Conservation (phyloP, 2,329 filamentous ascomycete genomes). For the Diatrype stigma region DNA sequence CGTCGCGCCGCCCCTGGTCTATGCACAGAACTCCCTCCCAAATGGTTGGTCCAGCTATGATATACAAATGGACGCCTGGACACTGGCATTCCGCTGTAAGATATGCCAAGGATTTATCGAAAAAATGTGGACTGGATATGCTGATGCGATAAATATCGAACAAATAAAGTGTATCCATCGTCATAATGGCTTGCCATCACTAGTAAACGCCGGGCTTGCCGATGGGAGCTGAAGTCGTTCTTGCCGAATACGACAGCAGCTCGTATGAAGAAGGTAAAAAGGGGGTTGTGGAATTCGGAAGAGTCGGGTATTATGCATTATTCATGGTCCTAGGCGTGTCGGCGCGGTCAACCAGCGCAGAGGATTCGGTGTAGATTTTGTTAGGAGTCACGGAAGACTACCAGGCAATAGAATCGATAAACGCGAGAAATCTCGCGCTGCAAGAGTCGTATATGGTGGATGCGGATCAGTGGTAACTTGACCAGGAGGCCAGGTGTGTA, state of each 20-base stretch:
- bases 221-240: background rate
- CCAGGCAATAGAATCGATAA: too few species aligned
- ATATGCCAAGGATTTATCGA: background rate
- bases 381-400: background rate
- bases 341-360: constrained; percentile 1
- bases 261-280: constrained; percentile 11
- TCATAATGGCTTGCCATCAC: constrained; percentile 8
- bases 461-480: too few species aligned
- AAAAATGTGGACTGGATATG: background rate
- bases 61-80: background rate
- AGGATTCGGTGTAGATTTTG: constrained; percentile 7
- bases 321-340: constrained; percentile 10
- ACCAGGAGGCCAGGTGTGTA: too few species aligned
- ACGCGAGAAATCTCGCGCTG: too few species aligned
- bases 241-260: background rate
- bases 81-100: background rate
- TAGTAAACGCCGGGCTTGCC: background rate
- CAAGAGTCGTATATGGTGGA: too few species aligned
- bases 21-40: constrained; percentile 6
- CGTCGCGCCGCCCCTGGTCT: constrained; percentile 3
- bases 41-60: constrained; percentile 1
- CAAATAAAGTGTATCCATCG: background rate
- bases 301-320: constrained; percentile 25
- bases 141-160: background rate
- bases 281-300: constrained; percentile 8